Base-by-base conservation (phyloP, 2,329 filamentous ascomycete species). In the Pseudomassariella vexata region DNA sequence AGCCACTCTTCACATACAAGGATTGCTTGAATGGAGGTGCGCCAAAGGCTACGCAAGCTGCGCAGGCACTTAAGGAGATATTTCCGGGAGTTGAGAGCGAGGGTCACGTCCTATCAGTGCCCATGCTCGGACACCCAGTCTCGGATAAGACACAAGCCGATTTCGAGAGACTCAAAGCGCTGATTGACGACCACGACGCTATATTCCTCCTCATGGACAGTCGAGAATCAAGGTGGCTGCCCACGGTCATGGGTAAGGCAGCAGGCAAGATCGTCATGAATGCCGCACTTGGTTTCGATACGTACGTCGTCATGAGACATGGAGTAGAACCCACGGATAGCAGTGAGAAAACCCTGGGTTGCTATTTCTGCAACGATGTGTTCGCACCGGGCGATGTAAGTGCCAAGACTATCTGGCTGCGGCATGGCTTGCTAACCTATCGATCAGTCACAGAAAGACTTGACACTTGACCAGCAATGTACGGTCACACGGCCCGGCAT, bases 361-460 rank as follows among this genome's bases (percentile, higher is more conserved):
- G 92, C 60, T 98, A 98, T 57, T 98, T 96, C 60, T 98, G 92
- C 63, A 96, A 94, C 50, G 92, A 98, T 55, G 90, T 98, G 17
- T 90, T 96, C 30, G 86, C 90, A 6, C 92, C 92, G 15, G 82
- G 82, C 40, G 87, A 96, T 63, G 89, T 94, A 65, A 77, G 82
- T 72, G 21, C 10, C 21, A 24, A 28, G 30, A 3, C 17, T 38
- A 24, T 10, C 31, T n/a, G n/a, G n/a, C n/a, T n/a, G n/a, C n/a
- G n/a, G n/a, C n/a, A n/a, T n/a, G n/a, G n/a, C 22, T 31, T 43
- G 38, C 44, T 55, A 37, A 57, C 39, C 35, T 18, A 4, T 22
- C n/a, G 18, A 38, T 29, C 49, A 94, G 85, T 95, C 88, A 3
- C 75, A 95, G 52, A 95, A 90, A 59, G 88, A 95, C 50, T 85